Conservation (phyloP, 805 yeast species). For the Middelhovenomyces tepae region DNA sequence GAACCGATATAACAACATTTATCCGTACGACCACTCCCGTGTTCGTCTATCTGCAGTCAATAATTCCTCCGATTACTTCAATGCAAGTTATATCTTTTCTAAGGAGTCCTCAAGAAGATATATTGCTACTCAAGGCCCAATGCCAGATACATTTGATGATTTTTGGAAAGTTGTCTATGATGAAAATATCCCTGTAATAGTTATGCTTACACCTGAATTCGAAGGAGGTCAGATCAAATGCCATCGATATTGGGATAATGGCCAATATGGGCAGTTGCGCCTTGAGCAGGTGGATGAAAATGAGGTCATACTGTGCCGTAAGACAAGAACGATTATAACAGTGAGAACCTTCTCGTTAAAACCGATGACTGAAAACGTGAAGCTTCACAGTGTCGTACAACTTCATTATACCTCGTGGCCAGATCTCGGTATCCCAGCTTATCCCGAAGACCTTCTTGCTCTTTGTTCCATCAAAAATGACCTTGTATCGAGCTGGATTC, state of each 20-base stretch:
- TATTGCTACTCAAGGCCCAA: constrained; percentile 93
- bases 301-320: constrained; percentile 8
- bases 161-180: constrained; percentile 75
- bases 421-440: constrained; percentile 63
- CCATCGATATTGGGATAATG: constrained; percentile 74
- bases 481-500: constrained; percentile 22
- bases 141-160: constrained; percentile 68
- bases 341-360: constrained; percentile 40
- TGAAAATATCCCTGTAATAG: constrained; percentile 54
- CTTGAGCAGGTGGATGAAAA: constrained; percentile 22
- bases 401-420: constrained; percentile 79
- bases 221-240: constrained; percentile 84
- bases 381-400: constrained; percentile 48
- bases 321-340: constrained; percentile 15
- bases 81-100: constrained; percentile 63
- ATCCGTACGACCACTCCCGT: constrained; percentile 78
- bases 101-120: constrained; percentile 35
- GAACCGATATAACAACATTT: constrained; percentile 81
- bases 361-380: constrained; percentile 22
- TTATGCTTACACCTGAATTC: constrained; percentile 67
- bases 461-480: constrained; percentile 39
- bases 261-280: constrained; percentile 33
- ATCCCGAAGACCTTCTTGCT: constrained; percentile 54
- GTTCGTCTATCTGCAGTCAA: constrained; percentile 41
- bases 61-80: constrained; percentile 52